Conservation (phyloP, 2,329 filamentous ascomycete genomes). For the Colletotrichum trifolii region DNA sequence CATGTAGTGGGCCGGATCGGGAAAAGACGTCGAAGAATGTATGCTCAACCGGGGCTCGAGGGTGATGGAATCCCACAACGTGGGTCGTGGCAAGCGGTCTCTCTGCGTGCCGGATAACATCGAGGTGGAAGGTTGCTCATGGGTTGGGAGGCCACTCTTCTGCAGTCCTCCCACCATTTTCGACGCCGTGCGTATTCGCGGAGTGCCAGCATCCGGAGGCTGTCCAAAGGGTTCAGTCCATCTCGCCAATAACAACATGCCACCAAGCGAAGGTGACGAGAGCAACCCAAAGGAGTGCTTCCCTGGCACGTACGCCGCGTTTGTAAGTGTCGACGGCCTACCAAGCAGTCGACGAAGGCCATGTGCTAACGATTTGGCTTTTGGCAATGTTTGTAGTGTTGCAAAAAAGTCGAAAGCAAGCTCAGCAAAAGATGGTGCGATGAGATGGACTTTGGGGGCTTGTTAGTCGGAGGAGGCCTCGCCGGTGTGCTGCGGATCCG, state of each 20-base stretch:
- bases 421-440: conserved; percentile 2
- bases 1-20: neutral
- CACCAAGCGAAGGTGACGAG: neutral
- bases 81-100: neutral
- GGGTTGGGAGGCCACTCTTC: neutral
- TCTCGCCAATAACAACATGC: conserved; percentile 7
- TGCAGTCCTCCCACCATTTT: neutral
- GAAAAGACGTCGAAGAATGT: conserved; percentile 1
- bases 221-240: conserved; percentile 1
- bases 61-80: neutral
- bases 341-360: neutral
- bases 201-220: neutral
- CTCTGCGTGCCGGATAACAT: conserved; percentile 1
- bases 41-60: conserved; percentile 3
- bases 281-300: neutral
- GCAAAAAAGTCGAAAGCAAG: neutral
- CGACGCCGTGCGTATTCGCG: neutral
- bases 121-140: conserved; percentile 3
- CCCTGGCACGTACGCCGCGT: neutral
- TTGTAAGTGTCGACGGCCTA: neutral
- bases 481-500: neutral
- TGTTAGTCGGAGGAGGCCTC: neutral
- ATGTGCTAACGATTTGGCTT: neutral
- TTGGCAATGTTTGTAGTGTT: neutral
- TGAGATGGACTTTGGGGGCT: neutral